Evolutionary conservation across 257 asterid genomes (phyloP).

Genomic region (Solanum chmielewskii): DNA sequence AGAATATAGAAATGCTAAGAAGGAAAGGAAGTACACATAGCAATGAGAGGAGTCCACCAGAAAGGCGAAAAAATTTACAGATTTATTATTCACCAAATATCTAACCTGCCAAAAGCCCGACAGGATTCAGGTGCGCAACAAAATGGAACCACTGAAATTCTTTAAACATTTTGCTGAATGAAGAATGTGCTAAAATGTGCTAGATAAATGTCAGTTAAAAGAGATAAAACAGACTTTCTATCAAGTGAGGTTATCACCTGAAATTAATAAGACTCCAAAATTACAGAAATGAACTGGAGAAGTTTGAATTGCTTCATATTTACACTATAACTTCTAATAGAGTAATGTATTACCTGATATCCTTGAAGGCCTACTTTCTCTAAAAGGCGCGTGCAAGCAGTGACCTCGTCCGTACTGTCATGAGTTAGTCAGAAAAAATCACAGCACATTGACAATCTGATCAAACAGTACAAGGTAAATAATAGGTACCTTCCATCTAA

Average conservation of each 20-base stretch:
- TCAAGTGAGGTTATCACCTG: not conserved
- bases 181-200: not conserved
- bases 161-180: not conserved
- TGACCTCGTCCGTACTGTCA: constrained; percentile 33
- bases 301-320: not conserved
- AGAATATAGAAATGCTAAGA: not conserved
- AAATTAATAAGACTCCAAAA: not conserved
- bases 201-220: not conserved
- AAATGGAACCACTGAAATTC: not conserved
- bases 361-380: constrained; percentile 38
- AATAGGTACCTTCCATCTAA: constrained; percentile 61
- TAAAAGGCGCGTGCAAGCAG: constrained; percentile 34
- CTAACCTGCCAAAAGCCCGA: not conserved
- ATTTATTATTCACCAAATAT: not conserved
- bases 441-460: not conserved
- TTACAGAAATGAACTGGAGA: not conserved
- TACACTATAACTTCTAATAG: not conserved
- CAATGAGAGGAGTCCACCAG: not conserved
- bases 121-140: not conserved
- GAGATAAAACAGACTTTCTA: not conserved
- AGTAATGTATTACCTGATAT: constrained; percentile 30
- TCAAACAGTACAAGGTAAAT: not conserved
- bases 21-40: not conserved
- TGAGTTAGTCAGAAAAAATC: not conserved
- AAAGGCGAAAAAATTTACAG: not conserved